Evolutionary conservation across 495 filamentous ascomycete species (phyloP), one percentile per base, ranked within the genome.

Genomic region (Lophiotrema nucula): DNA sequence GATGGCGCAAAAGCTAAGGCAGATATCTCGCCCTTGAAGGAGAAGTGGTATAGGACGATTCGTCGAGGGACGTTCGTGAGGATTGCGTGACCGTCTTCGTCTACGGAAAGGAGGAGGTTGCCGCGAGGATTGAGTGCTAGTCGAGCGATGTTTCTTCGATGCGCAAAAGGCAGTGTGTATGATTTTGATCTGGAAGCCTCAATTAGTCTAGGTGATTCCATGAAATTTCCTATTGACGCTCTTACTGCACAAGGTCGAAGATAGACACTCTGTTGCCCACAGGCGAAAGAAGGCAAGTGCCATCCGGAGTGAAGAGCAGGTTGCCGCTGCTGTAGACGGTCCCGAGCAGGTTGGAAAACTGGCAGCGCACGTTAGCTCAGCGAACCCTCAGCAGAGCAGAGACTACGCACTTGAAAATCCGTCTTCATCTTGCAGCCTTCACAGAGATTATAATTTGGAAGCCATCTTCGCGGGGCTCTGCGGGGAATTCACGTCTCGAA

Each of bases 301-400:
- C 93, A 83, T 98, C 93, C 63, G 91, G 92, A 66, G 88, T 95
- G 78, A 96, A 98, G 64, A 96, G 81, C 56, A 98, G 82, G 71
- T 97, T 97, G 73, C 95, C 93, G 79, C 88, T 88, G 75, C 90
- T 88, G 78, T 97, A 98, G 64, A 98, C 93, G 64, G 92, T 98
- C 59, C 93, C 95, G 64, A 98, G 83, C 64, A 97, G 79, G 70
- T 96, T 96, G 71, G 89, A 93, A 76, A 96, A 97, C 88, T 95
- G 57, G 21, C 4, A 42, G 46, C 13, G 44, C 37, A 15, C 10
- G 18, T 53, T 27, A 65, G 49, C 21, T 43, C 3, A 33, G 12
- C n/a, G 5, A 49, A 23, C 2, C 15, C 1, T 4, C 8, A 26
- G 13, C 16, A 15, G 33, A 2, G 19, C 41, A 52, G 39, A 21